Percentiles rank a stretch among this genome's conserved stretches.
These are phyloP conservation scores for Plantago coronopus DNA, from an alignment of 305 asterid genomes.

Conservation along the genomic window DNA sequence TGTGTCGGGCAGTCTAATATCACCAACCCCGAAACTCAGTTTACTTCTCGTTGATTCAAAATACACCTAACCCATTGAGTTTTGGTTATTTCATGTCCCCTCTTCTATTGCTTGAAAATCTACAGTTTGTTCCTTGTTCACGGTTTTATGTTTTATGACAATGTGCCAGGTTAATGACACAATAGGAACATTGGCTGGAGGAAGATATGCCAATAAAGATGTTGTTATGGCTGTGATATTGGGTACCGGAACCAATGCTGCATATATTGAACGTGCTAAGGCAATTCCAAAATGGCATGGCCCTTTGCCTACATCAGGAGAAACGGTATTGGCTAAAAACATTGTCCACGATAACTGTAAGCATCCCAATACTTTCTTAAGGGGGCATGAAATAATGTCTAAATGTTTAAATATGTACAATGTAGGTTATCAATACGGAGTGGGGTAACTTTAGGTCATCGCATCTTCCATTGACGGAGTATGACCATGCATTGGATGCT, in stretches of 20 bases:
- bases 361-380: neutral
- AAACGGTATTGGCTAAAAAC: slow-evolving; percentile 46
- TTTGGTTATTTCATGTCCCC: no score
- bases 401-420: slow-evolving; percentile 9
- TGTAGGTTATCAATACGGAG: slow-evolving; percentile 89
- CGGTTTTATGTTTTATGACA: no score
- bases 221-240: slow-evolving; percentile 73
- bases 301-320: slow-evolving; percentile 77
- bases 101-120: no score
- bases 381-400: slow-evolving; percentile 1
- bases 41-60: no score
- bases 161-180: slow-evolving; percentile 81
- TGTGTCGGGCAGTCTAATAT: neutral
- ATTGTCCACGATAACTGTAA: neutral
- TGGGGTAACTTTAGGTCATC: slow-evolving; percentile 91
- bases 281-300: slow-evolving; percentile 93
- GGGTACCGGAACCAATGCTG: slow-evolving; percentile 90
- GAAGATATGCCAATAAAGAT: slow-evolving; percentile 51
- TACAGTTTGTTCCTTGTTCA: no score
- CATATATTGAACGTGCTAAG: slow-evolving; percentile 82
- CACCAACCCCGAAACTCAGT: neutral
- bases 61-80: no score
- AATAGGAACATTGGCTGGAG: slow-evolving; percentile 90
- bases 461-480: slow-evolving; percentile 79
- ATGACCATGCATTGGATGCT: slow-evolving; percentile 54